Conservation (phyloP, 2,329 filamentous ascomycete species). For the Microcera coccophila region DNA sequence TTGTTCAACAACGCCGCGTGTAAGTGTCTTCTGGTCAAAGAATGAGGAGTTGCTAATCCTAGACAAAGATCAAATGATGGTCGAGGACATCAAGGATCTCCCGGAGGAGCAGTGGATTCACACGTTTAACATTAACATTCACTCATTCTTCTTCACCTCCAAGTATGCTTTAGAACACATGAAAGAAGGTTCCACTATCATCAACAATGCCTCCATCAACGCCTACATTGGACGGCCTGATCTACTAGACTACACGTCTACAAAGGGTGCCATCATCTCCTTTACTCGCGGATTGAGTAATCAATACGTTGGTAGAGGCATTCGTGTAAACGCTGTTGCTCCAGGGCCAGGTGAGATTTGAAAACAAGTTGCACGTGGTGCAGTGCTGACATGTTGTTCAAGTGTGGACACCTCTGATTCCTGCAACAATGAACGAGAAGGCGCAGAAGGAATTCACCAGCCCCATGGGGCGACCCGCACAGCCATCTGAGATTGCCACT, state of each 20-base stretch:
- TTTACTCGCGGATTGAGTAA: constrained; percentile 77
- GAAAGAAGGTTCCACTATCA: constrained; percentile 69
- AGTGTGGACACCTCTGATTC: constrained; percentile 74
- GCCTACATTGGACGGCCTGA: constrained; percentile 77
- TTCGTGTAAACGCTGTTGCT: constrained; percentile 72
- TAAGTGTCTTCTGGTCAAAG: constrained; percentile 41
- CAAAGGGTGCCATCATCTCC: constrained; percentile 72
- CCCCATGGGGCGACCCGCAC: constrained; percentile 73
- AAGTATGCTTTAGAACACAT: constrained; percentile 76
- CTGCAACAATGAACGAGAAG: constrained; percentile 65
- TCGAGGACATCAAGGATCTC: constrained; percentile 66
- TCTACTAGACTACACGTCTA: constrained; percentile 76
- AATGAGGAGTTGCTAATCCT: neutral
- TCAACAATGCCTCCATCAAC: constrained; percentile 84
- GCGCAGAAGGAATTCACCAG: constrained; percentile 69
- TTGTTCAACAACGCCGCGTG: constrained; percentile 71
- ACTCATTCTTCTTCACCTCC: constrained; percentile 74
- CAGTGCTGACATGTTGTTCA: neutral
- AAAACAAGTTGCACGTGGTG: neutral
- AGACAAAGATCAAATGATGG: constrained; percentile 53
- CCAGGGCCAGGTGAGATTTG: constrained; percentile 57
- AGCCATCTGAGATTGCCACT: constrained; percentile 77
- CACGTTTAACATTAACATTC: constrained; percentile 81
- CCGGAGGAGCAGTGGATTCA: constrained; percentile 73
- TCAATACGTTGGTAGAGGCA: constrained; percentile 67